Percentiles rank a stretch among this genome's conserved stretches.
phyloP scores from a whole-genome alignment of 805 yeast genomes.

The Limtongia smithiae region DNA sequence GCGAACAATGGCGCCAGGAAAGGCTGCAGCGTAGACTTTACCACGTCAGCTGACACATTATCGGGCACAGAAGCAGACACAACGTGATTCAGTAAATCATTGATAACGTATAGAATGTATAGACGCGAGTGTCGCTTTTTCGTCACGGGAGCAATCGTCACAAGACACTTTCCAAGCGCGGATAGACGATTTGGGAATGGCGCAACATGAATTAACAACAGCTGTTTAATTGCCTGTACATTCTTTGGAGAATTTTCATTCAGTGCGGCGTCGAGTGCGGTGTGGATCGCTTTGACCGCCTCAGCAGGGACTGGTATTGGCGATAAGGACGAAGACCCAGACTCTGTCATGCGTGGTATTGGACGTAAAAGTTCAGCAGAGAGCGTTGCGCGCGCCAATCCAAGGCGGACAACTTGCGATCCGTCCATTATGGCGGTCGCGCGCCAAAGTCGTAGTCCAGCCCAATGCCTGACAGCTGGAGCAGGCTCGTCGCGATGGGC shows the following conservation, averaged over 20 bases:
- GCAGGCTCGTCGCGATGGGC: too few species aligned
- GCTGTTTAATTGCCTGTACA: constrained; percentile 7
- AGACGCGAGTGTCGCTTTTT: constrained; percentile 13
- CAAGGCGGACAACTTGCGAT: constrained; percentile 9
- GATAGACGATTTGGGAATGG: background rate
- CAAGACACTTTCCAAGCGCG: constrained; percentile 20
- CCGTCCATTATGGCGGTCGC: constrained; percentile 1
- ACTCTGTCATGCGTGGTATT: background rate
- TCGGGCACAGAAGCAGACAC: background rate
- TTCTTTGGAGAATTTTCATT: constrained; percentile 8
- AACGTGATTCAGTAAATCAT: constrained; percentile 20
- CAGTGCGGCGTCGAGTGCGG: constrained; percentile 11
- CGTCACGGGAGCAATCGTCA: constrained; percentile 2
- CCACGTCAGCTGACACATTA: background rate
- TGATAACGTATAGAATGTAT: constrained; percentile 23
- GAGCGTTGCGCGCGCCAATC: constrained; percentile 19
- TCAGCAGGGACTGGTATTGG: constrained; percentile 7
- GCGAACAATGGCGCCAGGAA: constrained; percentile 14
- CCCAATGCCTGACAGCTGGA: too few species aligned
- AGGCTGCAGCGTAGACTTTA: constrained; percentile 5
- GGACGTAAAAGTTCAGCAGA: constrained; percentile 22
- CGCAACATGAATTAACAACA: constrained; percentile 5
- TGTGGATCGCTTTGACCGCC: constrained; percentile 9
- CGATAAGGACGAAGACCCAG: too few species aligned
- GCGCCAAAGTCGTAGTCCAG: too few species aligned